Percentiles rank a stretch among this genome's conserved stretches.
Conservation (phyloP, 1,284 basidiomycete species). For the Pterula multifida region DNA sequence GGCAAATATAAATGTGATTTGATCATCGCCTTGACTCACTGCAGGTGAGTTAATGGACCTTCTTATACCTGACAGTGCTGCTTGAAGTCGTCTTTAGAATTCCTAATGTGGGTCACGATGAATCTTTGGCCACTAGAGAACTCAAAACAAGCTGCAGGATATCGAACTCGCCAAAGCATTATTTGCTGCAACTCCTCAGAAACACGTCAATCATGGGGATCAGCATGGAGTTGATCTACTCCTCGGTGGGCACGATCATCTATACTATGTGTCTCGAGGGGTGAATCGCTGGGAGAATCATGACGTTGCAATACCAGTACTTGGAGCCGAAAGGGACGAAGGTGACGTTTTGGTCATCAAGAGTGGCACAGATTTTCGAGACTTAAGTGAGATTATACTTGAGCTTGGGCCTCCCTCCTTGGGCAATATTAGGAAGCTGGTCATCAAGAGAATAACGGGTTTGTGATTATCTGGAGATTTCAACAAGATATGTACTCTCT, state of each 20-base stretch:
- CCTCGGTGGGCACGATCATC: conserved; percentile 86
- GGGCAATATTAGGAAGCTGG: conserved; percentile 54
- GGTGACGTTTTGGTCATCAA: conserved; percentile 71
- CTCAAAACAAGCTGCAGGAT: conserved; percentile 49
- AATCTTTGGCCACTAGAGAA: conserved; percentile 6
- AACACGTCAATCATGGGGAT: conserved; percentile 29
- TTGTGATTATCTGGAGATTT: conserved; percentile 7
- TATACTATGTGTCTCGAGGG: conserved; percentile 76
- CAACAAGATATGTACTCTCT: conserved; percentile 1
- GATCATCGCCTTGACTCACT: conserved; percentile 76
- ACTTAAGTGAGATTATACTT: conserved; percentile 66
- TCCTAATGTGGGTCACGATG: conserved; percentile 39
- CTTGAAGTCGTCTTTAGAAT: conserved; percentile 24
- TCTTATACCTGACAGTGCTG: conserved; percentile 5
- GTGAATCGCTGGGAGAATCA: conserved; percentile 64
- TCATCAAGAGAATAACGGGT: conserved; percentile 60
- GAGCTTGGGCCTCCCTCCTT: conserved; percentile 44
- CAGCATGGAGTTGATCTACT: conserved; percentile 78
- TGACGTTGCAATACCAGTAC: conserved; percentile 37
- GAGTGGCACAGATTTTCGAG: conserved; percentile 86
- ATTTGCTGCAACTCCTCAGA: conserved; percentile 44
- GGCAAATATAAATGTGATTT: conserved; percentile 65
- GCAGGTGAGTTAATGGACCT: conserved; percentile 35
- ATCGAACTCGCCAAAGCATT: conserved; percentile 46
- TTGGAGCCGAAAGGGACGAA: conserved; percentile 67